These are phyloP conservation scores for Parasitella parasitica DNA, from an alignment of 371 early-diverging fungal genomes.

Conservation along the genomic window DNA sequence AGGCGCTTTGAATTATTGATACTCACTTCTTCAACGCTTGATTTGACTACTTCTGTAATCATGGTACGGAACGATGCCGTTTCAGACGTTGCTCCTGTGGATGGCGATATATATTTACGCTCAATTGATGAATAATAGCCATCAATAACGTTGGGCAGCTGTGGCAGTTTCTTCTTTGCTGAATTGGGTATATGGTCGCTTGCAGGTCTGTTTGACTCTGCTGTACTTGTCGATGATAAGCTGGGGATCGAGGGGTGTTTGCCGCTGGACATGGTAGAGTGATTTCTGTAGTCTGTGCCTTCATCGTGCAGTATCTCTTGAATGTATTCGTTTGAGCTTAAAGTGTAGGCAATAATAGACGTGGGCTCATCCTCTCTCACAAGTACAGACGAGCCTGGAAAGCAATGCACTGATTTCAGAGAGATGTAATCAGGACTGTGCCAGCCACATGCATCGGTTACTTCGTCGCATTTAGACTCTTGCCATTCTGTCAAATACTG, in stretches of 20 bases:
- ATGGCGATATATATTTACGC: slow-evolving; percentile 36
- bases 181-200: background rate
- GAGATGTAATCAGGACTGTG: slow-evolving; percentile 39
- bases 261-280: background rate
- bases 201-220: background rate
- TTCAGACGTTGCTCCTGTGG: slow-evolving; percentile 30
- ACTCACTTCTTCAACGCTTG: slow-evolving; percentile 29
- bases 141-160: slow-evolving; percentile 14
- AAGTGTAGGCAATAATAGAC: slow-evolving; percentile 86
- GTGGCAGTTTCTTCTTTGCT: background rate
- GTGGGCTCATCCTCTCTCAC: slow-evolving; percentile 90
- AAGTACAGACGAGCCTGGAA: slow-evolving; percentile 80
- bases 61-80: slow-evolving; percentile 42
- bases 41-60: slow-evolving; percentile 35
- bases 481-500: slow-evolving; percentile 37
- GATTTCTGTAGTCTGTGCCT: background rate
- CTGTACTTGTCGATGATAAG: background rate
- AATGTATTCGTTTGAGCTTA: slow-evolving; percentile 41
- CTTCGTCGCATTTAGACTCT: slow-evolving; percentile 16
- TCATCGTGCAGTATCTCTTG: slow-evolving; percentile 12
- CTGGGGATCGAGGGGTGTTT: background rate
- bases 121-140: slow-evolving; percentile 37
- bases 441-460: slow-evolving; percentile 30
- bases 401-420: slow-evolving; percentile 58
- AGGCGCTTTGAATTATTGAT: background rate